Conservation (phyloP, 2,329 filamentous ascomycete species). For the Fusarium verrucosum region DNA sequence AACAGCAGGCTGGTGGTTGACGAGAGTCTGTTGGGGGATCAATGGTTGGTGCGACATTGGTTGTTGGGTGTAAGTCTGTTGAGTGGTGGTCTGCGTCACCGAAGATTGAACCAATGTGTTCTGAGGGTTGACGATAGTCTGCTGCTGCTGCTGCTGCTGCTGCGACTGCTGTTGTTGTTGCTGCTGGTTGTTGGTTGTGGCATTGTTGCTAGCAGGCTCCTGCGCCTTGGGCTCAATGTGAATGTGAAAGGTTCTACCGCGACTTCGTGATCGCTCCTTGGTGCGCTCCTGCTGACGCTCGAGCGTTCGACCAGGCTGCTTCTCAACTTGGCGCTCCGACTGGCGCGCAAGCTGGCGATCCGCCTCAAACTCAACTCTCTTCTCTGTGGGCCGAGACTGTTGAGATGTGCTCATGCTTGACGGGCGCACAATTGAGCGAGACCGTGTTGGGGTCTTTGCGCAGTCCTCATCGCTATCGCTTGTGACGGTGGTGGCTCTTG, state of each 20-base stretch:
- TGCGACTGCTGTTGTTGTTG: slow-evolving; percentile 15
- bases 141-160: slow-evolving; percentile 29
- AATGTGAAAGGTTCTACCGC: slow-evolving; percentile 43
- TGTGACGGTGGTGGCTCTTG: slow-evolving; percentile 37
- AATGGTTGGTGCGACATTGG: slow-evolving; percentile 26
- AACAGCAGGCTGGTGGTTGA: slow-evolving; percentile 28
- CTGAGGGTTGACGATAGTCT: slow-evolving; percentile 11
- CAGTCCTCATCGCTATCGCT: slow-evolving; percentile 39
- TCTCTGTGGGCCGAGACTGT: slow-evolving; percentile 31
- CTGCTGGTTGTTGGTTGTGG: not conserved
- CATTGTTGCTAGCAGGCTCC: slow-evolving; percentile 13
- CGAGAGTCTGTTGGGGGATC: slow-evolving; percentile 20
- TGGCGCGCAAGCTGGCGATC: slow-evolving; percentile 29
- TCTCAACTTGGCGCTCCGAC: slow-evolving; percentile 9
- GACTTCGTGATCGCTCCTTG: slow-evolving; percentile 40
- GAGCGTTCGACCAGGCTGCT: slow-evolving; percentile 15
- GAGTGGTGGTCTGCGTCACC: slow-evolving; percentile 19
- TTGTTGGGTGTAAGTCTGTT: slow-evolving; percentile 24
- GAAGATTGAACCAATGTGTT: slow-evolving; percentile 21
- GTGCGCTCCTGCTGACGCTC: slow-evolving; percentile 34
- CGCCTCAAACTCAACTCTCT: slow-evolving; percentile 27
- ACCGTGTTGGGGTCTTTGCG: slow-evolving; percentile 34
- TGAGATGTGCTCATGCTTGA: slow-evolving; percentile 26
- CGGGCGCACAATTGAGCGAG: slow-evolving; percentile 33
- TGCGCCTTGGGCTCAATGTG: slow-evolving; percentile 41